phyloP scores from a whole-genome alignment of 164 flowering plant genomes.

The Liriodendron chinense region DNA sequence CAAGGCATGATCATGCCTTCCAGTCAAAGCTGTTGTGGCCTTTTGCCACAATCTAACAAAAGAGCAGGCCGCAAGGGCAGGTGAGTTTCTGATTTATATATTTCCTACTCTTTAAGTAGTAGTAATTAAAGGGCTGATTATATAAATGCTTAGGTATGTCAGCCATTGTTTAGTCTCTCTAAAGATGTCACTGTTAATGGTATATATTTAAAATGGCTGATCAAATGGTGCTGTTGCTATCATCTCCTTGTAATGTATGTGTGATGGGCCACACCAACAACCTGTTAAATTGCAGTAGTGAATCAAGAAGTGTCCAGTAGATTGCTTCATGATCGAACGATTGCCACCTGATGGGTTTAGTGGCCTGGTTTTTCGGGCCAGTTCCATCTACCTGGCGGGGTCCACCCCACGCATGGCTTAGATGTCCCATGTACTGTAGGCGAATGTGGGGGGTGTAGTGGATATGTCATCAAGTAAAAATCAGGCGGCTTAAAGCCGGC shows the following conservation, averaged over 20 bases:
- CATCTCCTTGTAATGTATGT: neutral
- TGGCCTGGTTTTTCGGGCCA: too few species aligned
- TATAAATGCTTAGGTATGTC: conserved; percentile 16
- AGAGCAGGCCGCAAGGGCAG: neutral
- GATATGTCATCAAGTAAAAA: neutral
- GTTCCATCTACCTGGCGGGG: too few species aligned
- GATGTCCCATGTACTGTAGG: neutral
- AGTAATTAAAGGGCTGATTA: neutral
- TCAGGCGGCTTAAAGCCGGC: neutral
- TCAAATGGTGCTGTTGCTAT: neutral
- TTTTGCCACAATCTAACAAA: neutral
- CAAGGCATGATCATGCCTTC: neutral
- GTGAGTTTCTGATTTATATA: neutral
- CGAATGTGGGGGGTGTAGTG: neutral
- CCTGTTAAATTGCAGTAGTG: neutral
- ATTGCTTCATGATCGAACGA: neutral
- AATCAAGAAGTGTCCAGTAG: neutral
- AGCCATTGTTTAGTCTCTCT: neutral
- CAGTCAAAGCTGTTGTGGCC: neutral
- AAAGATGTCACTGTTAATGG: neutral
- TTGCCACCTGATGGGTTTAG: too few species aligned
- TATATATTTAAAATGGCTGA: neutral
- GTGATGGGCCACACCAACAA: neutral
- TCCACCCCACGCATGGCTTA: neutral
- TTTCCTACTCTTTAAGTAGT: neutral